Percentiles rank a stretch among this genome's conserved stretches.
Evolutionary conservation across 2,329 filamentous ascomycete genomes (phyloP).

Genomic region (Fusarium sp.): DNA sequence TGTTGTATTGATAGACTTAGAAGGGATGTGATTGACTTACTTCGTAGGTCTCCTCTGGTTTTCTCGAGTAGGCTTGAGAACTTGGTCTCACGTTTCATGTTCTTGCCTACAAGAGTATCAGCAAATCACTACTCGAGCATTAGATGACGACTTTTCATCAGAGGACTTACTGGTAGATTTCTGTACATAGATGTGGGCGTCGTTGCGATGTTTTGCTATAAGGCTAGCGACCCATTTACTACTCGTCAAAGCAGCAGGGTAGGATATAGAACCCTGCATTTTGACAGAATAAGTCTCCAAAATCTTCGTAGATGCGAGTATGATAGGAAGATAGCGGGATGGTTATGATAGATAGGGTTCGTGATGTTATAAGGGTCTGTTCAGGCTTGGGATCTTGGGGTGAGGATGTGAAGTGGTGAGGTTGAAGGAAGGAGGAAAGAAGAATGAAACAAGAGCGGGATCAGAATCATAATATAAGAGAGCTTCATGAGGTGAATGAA

Average conservation of each 20-base stretch:
- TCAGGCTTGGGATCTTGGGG: background rate
- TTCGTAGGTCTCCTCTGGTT: constrained; percentile 16
- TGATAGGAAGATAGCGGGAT: background rate
- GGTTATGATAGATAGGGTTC: background rate
- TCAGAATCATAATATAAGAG: background rate
- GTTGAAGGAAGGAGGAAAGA: background rate
- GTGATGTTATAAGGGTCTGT: background rate
- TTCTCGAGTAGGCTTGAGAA: constrained; percentile 14
- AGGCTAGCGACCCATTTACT: constrained; percentile 21
- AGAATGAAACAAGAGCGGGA: background rate
- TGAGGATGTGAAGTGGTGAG: background rate
- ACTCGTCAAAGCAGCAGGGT: constrained; percentile 23
- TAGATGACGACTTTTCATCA: background rate
- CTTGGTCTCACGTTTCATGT: constrained; percentile 11
- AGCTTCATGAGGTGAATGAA: background rate
- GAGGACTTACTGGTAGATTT: constrained; percentile 9
- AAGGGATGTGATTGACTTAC: constrained; percentile 8
- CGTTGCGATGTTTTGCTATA: background rate
- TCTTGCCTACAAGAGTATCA: constrained; percentile 6
- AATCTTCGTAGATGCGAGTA: background rate
- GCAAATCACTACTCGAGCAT: background rate
- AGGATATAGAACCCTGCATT: constrained; percentile 28
- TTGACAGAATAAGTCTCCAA: background rate
- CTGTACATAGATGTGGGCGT: background rate
- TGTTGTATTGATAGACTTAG: background rate